Evolutionary conservation across 768 basidiomycete species (phyloP).

Genomic region (Daedaleopsis nitida): DNA sequence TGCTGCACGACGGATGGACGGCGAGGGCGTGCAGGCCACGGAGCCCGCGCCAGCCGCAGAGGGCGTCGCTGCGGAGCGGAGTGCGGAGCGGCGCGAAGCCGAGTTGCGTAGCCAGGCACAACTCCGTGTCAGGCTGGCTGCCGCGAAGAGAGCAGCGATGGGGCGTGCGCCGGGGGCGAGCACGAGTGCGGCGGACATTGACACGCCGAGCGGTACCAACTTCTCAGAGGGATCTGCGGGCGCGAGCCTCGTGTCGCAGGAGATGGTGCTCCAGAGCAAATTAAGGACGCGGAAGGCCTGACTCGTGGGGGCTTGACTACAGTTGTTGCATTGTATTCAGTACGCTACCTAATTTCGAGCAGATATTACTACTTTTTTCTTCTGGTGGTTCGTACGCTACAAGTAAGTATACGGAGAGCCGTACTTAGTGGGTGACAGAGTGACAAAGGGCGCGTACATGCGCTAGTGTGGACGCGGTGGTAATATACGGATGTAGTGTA

Average conservation of each 20-base stretch:
- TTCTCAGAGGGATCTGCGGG: background rate
- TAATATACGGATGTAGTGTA: background rate
- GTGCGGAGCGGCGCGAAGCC: conserved; percentile 38
- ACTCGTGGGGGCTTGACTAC: conserved; percentile 6
- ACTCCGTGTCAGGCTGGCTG: conserved; percentile 49
- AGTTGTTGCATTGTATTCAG: conserved; percentile 11
- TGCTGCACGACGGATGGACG: conserved; percentile 13
- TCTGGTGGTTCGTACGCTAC: conserved; percentile 18
- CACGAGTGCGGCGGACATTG: background rate
- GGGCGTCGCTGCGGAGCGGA: conserved; percentile 12
- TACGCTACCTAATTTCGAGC: conserved; percentile 20
- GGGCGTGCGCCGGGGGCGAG: conserved; percentile 1
- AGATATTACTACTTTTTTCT: conserved; percentile 23
- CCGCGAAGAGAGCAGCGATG: conserved; percentile 38
- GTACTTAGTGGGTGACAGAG: conserved; percentile 10
- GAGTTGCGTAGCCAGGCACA: conserved; percentile 50
- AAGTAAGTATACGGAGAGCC: conserved; percentile 11
- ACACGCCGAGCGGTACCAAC: background rate
- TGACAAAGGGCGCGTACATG: background rate
- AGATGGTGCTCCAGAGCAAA: conserved; percentile 15
- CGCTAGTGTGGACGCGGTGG: background rate
- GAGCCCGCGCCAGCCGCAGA: background rate
- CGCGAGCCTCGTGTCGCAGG: conserved; percentile 10
- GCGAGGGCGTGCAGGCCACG: background rate
- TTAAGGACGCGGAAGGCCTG: conserved; percentile 11